Conservation (phyloP, 2,329 filamentous ascomycete species). For the Thermoascus crustaceus region DNA sequence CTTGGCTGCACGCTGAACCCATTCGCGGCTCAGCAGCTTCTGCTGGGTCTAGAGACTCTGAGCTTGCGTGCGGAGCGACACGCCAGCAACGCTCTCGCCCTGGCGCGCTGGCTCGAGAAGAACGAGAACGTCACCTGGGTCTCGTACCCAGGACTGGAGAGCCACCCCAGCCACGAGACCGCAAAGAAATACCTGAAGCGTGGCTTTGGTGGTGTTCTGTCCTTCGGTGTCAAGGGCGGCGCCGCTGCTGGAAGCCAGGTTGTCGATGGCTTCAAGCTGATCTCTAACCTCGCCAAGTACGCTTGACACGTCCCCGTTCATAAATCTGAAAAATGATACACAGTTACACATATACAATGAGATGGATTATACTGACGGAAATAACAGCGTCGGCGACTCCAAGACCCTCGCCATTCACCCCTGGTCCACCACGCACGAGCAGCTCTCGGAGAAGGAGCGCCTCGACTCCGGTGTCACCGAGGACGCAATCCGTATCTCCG, state of each 20-base stretch:
- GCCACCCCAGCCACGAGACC: slow-evolving; percentile 67
- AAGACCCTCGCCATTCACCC: slow-evolving; percentile 95
- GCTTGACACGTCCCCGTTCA: slow-evolving; percentile 10
- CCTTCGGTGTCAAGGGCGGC: slow-evolving; percentile 87
- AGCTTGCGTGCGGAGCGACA: slow-evolving; percentile 80
- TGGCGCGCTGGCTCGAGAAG: slow-evolving; percentile 75
- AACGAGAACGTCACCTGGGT: slow-evolving; percentile 87
- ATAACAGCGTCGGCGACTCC: slow-evolving; percentile 68
- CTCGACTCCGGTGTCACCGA: slow-evolving; percentile 70
- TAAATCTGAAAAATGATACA: slow-evolving; percentile 2
- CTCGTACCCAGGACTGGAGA: slow-evolving; percentile 80
- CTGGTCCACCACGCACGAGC: slow-evolving; percentile 91
- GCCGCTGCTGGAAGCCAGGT: slow-evolving; percentile 75
- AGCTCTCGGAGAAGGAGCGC: slow-evolving; percentile 77
- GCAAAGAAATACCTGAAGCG: slow-evolving; percentile 82
- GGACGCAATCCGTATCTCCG: slow-evolving; percentile 90
- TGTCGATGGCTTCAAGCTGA: slow-evolving; percentile 89
- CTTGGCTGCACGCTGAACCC: slow-evolving; percentile 76
- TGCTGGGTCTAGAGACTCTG: slow-evolving; percentile 84
- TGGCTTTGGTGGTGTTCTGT: slow-evolving; percentile 84
- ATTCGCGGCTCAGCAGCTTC: slow-evolving; percentile 84
- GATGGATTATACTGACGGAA: slow-evolving; percentile 8
- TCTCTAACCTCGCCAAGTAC: slow-evolving; percentile 87
- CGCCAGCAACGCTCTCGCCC: slow-evolving; percentile 68
- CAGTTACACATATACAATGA: slow-evolving; percentile 4